Percentiles rank a stretch among this genome's conserved stretches.
Evolutionary conservation across 2,329 filamentous ascomycete genomes (phyloP).

Genomic region (Remersonia thermophila): DNA sequence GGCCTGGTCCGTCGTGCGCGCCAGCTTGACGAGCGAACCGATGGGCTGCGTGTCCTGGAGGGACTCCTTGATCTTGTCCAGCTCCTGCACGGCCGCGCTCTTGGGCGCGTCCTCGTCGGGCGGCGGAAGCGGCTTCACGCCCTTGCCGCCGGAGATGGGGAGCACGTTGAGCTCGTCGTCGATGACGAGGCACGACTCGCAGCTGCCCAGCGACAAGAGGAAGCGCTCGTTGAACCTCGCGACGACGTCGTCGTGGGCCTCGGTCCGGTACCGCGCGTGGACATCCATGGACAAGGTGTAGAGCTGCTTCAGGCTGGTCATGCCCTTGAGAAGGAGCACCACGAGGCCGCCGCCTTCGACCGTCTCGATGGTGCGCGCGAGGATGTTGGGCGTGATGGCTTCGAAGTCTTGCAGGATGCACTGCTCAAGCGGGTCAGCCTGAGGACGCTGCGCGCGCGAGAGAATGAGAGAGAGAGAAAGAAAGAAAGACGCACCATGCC

Average conservation of each 20-base stretch:
- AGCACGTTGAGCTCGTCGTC: constrained; percentile 97
- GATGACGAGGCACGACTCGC: constrained; percentile 86
- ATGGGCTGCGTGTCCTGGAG: constrained; percentile 77
- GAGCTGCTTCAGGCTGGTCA: constrained; percentile 93
- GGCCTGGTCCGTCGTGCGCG: constrained; percentile 87
- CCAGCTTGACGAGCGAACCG: constrained; percentile 69
- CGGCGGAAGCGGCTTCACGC: constrained; percentile 69
- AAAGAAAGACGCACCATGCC: constrained; percentile 51
- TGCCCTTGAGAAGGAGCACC: constrained; percentile 81
- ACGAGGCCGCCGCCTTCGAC: constrained; percentile 93
- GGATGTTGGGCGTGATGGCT: constrained; percentile 89
- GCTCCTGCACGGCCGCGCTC: constrained; percentile 58
- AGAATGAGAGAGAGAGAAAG: background rate
- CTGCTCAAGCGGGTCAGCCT: constrained; percentile 13
- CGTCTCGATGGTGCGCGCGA: constrained; percentile 91
- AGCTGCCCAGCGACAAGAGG: constrained; percentile 87
- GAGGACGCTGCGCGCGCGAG: no score
- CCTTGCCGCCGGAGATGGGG: constrained; percentile 90
- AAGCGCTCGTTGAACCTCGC: constrained; percentile 97
- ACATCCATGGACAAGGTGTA: constrained; percentile 98
- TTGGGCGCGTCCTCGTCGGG: constrained; percentile 62
- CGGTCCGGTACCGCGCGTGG: constrained; percentile 89
- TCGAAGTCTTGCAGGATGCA: constrained; percentile 98
- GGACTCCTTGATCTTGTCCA: constrained; percentile 78
- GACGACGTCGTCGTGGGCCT: constrained; percentile 88